These are phyloP conservation scores for Xerocomellus intermedius DNA, from an alignment of 768 basidiomycete genomes.

Conservation along the genomic window DNA sequence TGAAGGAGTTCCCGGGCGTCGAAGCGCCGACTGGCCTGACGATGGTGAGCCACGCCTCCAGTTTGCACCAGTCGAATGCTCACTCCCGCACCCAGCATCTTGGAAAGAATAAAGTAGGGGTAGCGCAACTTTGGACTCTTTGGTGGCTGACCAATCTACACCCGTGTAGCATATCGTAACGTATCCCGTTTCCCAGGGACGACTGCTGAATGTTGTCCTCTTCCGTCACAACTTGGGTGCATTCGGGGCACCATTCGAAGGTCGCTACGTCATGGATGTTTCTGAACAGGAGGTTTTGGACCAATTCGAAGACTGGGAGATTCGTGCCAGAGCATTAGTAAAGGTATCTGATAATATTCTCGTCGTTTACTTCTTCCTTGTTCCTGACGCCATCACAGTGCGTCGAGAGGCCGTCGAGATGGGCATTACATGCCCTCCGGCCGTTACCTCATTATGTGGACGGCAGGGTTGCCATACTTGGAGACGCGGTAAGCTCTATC, in stretches of 20 bases:
- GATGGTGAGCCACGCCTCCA: neutral
- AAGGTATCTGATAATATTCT: slow-evolving; percentile 1
- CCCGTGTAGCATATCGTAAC: slow-evolving; percentile 38
- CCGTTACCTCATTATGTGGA: slow-evolving; percentile 39
- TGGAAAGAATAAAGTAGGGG: slow-evolving; percentile 19
- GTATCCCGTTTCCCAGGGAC: slow-evolving; percentile 40
- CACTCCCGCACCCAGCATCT: slow-evolving; percentile 17
- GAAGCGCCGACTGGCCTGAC: slow-evolving; percentile 28
- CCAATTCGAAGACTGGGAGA: slow-evolving; percentile 28
- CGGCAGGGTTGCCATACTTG: slow-evolving; percentile 43
- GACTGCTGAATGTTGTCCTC: slow-evolving; percentile 36
- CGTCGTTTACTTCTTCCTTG: neutral
- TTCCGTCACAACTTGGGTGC: slow-evolving; percentile 26
- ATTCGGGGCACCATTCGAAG: slow-evolving; percentile 33
- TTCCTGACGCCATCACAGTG: slow-evolving; percentile 25
- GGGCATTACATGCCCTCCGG: slow-evolving; percentile 44
- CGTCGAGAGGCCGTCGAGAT: slow-evolving; percentile 37
- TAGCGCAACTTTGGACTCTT: neutral
- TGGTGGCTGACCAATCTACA: neutral
- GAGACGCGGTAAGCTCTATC: slow-evolving; percentile 43
- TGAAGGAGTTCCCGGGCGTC: slow-evolving; percentile 33
- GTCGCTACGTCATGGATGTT: slow-evolving; percentile 29
- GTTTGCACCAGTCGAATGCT: neutral
- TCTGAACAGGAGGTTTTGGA: slow-evolving; percentile 33
- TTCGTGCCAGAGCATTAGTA: slow-evolving; percentile 5